Evolutionary conservation across 2,329 filamentous ascomycete species (phyloP).

Genomic region (Ambrosiella beaveri): DNA sequence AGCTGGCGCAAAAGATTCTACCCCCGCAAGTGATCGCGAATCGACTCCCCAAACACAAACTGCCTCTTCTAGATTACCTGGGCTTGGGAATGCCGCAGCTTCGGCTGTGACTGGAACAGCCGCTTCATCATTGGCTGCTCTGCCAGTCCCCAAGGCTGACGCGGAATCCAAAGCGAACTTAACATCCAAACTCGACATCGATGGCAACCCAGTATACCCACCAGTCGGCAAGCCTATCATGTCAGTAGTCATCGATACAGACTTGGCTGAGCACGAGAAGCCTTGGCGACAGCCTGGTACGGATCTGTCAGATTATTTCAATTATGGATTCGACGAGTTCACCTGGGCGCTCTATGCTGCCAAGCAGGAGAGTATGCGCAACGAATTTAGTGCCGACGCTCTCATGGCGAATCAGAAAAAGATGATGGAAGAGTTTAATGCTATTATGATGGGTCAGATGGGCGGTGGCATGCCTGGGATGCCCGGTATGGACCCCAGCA

Average conservation of each 20-base stretch:
- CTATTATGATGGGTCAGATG: conserved; percentile 45
- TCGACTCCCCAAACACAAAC: conserved; percentile 24
- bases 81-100: conserved; percentile 19
- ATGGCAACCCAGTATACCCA: conserved; percentile 65
- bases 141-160: conserved; percentile 23
- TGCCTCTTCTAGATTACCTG: conserved; percentile 19
- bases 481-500: conserved; percentile 29
- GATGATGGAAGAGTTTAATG: conserved; percentile 53
- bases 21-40: conserved; percentile 4
- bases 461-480: conserved; percentile 27
- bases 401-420: conserved; percentile 56
- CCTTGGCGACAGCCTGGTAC: conserved; percentile 91
- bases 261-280: conserved; percentile 67
- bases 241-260: conserved; percentile 54
- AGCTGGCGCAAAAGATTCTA: conserved; percentile 30
- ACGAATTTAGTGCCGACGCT: conserved; percentile 53
- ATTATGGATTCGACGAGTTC: conserved; percentile 97
- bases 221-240: conserved; percentile 66
- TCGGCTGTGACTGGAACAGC: conserved; percentile 14
- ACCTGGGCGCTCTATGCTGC: conserved; percentile 90
- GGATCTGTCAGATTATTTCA: conserved; percentile 94
- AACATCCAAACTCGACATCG: conserved; percentile 71
- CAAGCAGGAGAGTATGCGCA: conserved; percentile 65
- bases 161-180: conserved; percentile 47
- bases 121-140: not conserved